Conservation (phyloP, 352 stramenopile species). For the Globisporangium abappressorium region DNA sequence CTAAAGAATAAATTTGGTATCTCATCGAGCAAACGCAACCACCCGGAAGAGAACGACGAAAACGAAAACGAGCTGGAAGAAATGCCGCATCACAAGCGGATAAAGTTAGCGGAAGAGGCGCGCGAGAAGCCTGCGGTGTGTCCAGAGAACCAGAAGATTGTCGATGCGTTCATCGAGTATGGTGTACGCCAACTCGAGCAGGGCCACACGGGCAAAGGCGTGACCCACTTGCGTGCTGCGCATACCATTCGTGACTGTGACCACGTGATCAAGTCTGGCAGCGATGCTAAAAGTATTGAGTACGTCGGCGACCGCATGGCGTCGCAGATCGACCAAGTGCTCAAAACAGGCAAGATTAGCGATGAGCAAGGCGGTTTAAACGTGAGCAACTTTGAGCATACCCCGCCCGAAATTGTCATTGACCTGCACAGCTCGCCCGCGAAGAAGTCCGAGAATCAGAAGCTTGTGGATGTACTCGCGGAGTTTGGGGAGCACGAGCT, state of each 20-base stretch:
- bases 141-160: slow-evolving; percentile 67
- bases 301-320: slow-evolving; percentile 65
- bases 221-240: slow-evolving; percentile 66
- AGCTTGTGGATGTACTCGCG: slow-evolving; percentile 55
- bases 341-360: slow-evolving; percentile 47
- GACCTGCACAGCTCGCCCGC: slow-evolving; percentile 42
- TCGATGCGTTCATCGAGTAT: slow-evolving; percentile 69
- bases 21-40: slow-evolving; percentile 22
- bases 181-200: slow-evolving; percentile 50
- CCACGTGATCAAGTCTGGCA: slow-evolving; percentile 39
- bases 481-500: slow-evolving; percentile 74
- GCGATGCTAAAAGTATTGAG: slow-evolving; percentile 35
- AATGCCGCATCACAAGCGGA: slow-evolving; percentile 54
- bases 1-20: slow-evolving; percentile 36
- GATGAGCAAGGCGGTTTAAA: slow-evolving; percentile 48
- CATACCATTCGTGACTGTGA: slow-evolving; percentile 52
- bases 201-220: slow-evolving; percentile 73
- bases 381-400: slow-evolving; percentile 48
- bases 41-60: slow-evolving; percentile 7
- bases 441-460: slow-evolving; percentile 59
- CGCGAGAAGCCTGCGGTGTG: slow-evolving; percentile 40
- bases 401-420: slow-evolving; percentile 39
- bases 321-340: slow-evolving; percentile 54
- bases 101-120: slow-evolving; percentile 52
- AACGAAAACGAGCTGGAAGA: slow-evolving; percentile 25